Percentiles rank a stretch among this genome's conserved stretches.
Evolutionary conservation across 2,329 filamentous ascomycete species (phyloP).

Genomic region (Basipetospora chlamydospora): DNA sequence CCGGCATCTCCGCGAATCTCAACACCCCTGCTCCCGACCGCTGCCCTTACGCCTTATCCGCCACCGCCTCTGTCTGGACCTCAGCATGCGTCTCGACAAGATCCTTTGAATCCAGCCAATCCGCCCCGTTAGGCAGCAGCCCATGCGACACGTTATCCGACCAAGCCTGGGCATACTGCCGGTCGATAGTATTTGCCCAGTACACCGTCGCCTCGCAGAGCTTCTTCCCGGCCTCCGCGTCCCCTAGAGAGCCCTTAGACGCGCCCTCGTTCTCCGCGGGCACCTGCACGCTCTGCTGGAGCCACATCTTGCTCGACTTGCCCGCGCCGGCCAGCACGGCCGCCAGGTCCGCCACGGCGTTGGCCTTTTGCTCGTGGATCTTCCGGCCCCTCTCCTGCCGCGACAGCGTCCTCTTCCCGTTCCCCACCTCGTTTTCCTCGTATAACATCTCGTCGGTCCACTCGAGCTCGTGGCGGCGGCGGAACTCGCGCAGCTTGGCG

Average conservation of each 20-base stretch:
- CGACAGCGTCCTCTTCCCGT: slow-evolving; percentile 21
- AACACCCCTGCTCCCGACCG: no score
- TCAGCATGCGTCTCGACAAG: no score
- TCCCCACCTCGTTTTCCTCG: slow-evolving; percentile 17
- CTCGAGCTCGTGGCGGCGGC: slow-evolving; percentile 44
- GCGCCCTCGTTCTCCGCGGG: slow-evolving; percentile 10
- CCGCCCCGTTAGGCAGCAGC: slow-evolving; percentile 14
- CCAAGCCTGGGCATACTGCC: slow-evolving; percentile 32
- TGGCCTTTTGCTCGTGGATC: slow-evolving; percentile 46
- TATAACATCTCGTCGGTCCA: slow-evolving; percentile 37
- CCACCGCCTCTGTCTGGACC: no score
- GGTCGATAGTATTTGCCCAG: slow-evolving; percentile 36
- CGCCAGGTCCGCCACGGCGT: slow-evolving; percentile 49
- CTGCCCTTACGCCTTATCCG: no score
- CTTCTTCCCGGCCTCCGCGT: slow-evolving; percentile 10
- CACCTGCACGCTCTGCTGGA: no score
- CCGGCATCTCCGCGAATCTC: no score
- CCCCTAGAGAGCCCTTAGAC: no score
- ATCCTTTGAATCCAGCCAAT: no score
- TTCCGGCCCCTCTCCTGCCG: slow-evolving; percentile 31
- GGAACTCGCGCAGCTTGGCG: slow-evolving; percentile 51
- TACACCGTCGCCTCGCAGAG: slow-evolving; percentile 30
- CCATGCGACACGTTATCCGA: slow-evolving; percentile 37
- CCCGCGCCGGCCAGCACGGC: slow-evolving; percentile 38
- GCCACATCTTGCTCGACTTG: slow-evolving; percentile 34